Base-by-base conservation (phyloP, 1,284 basidiomycete species). In the Malassezia slooffiae region DNA sequence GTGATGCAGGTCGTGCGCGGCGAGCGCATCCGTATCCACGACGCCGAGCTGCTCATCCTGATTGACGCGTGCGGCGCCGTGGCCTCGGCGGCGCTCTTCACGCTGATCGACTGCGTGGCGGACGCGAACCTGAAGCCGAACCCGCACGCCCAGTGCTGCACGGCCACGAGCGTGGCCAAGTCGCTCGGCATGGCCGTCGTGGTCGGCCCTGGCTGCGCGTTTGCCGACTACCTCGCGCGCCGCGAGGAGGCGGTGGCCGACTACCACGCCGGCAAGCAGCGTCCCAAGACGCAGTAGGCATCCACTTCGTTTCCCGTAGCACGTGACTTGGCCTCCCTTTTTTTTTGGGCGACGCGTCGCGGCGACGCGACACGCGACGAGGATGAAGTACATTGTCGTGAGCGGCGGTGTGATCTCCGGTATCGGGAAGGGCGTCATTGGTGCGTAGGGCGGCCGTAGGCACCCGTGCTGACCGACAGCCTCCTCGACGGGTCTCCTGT, bases 401-500 rank as follows among this genome's bases (percentile, higher is more conserved):
- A 61, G 57, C 24, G 70, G 70, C 38, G 72, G 72, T 62, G 72
- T 72, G 38, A 73, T 74, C 46, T 71, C 69, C 28, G 72, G 72
- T 38, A 74, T 74, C 52, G 72, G 72, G 20, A 73, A 73, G 59
- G 72, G 72, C 34, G 71, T 72, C 31, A 70, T 72, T 42, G 71
- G 68, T 68, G 19, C 30, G 54, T 39, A 21, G 17, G 4, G 19
- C 3, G 31, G 11, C n/a, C n/a, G 6, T 16, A 11, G 26, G 11
- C 26, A 7, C 13, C 12, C 12, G 8, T 13, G 16, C 24, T 26
- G 12, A 19, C 29, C n/a, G n/a, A n/a, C 45, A 67, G 90, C 91
- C 60, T 97, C 91, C 31, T 96, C 90, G 50, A 96, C 93, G 13
- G 91, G 91, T 54, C 76, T 97, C 39, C 77, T 97, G 41, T 77